phyloP scores from a whole-genome alignment of 1,284 basidiomycete genomes.

The Athelia sp. region DNA sequence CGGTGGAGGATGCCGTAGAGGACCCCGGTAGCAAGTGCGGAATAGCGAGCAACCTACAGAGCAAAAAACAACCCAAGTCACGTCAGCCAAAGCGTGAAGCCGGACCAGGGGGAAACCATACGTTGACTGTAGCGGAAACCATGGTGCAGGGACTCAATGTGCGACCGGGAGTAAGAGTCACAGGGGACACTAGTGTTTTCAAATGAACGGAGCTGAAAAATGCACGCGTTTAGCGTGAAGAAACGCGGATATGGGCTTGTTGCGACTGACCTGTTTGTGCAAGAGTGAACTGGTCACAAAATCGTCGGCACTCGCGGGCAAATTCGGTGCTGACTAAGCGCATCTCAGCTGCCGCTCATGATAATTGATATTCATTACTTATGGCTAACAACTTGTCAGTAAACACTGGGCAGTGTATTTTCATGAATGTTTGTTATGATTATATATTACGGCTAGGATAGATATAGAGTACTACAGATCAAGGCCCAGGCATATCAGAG shows the following conservation, averaged over 20 bases:
- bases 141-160: constrained; percentile 24
- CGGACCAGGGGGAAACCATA: constrained; percentile 24
- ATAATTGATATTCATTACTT: no score
- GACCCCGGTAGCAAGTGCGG: constrained; percentile 85
- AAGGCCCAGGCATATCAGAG: constrained; percentile 26
- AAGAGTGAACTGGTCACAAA: not conserved
- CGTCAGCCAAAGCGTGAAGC: not conserved
- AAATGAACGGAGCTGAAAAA: not conserved
- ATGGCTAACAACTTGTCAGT: not conserved
- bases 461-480: constrained; percentile 10
- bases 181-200: not conserved
- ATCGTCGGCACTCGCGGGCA: not conserved
- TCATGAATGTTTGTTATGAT: no score
- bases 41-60: constrained; percentile 89
- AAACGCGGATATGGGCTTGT: no score
- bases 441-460: constrained; percentile 3
- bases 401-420: not conserved
- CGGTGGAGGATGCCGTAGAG: constrained; percentile 93
- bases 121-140: constrained; percentile 64
- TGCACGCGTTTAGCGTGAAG: no score
- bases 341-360: no score
- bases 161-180: not conserved
- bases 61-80: constrained; percentile 3
- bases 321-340: constrained; percentile 1
- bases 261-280: not conserved